Evolutionary conservation across 805 yeast genomes (phyloP), one percentile per base, ranked within the genome.

Genomic region (Ogataea philodendri): DNA sequence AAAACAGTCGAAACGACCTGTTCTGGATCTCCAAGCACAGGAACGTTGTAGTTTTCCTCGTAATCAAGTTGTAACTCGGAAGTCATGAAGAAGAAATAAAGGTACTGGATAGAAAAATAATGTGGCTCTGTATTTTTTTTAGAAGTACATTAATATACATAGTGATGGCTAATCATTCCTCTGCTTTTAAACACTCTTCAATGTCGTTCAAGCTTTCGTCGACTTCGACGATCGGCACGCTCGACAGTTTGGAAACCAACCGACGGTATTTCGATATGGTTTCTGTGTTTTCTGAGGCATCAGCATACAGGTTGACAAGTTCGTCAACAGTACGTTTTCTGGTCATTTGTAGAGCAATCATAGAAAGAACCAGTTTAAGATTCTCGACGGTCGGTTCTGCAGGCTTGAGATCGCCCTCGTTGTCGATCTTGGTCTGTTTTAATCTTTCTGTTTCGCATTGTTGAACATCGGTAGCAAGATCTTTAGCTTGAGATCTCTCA

Each of bases 241-340:
- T 85, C 31, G 88, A 80, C 44, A 86, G 75, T 33, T 74, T 70
- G 36, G 86, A 72, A 30, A 83, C 80, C 54, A 83, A 67, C 47
- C 78, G 71, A 44, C 86, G 65, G 62, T 81, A 84, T 48, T 79
- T 78, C 50, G 74, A 76, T 62, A 82, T 78, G 47, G 72, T 76
- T 15, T 67, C 63, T 37, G 72, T 76, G 44, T 72, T 57, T 13
- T 65, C 42, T 61, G 76, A 57, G 39, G 72, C 57, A 37, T 57
- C 60, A 1, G 67, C 60, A 31, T 49, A 51, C 15, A 59, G 35
- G 24, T 48, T 45, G 15, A 60, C 58, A 11, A 70, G 59, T 17
- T 74, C 70, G 49, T 70, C 66, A 7, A 80, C 72, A 10, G 85
- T 71, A 33, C 69, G 67, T 35, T 68, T 65, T 45, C 88, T 63